These are phyloP conservation scores for Brassica incana DNA, from an alignment of 345 rosid genomes.

Conservation along the genomic window DNA sequence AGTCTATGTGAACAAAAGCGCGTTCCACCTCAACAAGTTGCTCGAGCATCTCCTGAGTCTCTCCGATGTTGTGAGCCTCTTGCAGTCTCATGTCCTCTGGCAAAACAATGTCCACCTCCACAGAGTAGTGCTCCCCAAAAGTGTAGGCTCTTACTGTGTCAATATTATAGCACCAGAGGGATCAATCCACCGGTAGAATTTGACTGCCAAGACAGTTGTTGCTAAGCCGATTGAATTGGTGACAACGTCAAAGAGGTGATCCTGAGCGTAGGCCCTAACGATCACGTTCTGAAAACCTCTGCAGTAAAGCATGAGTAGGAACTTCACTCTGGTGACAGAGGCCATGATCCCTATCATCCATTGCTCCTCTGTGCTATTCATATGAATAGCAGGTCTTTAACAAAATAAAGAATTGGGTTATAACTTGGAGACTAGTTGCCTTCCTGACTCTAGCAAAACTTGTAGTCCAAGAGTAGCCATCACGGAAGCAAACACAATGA, in stretches of 20 bases:
- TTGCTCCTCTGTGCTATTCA: slow-evolving; percentile 44
- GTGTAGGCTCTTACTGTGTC: slow-evolving; percentile 87
- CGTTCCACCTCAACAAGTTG: slow-evolving; percentile 74
- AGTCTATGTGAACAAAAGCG: slow-evolving; percentile 88
- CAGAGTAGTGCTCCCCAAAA: slow-evolving; percentile 76
- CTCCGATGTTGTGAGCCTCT: slow-evolving; percentile 80
- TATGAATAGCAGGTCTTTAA: slow-evolving; percentile 43
- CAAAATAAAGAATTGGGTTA: not conserved
- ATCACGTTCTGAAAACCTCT: slow-evolving; percentile 56
- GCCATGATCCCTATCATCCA: slow-evolving; percentile 66
- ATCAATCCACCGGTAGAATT: slow-evolving; percentile 60
- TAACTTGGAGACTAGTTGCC: slow-evolving; percentile 51
- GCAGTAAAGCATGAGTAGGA: slow-evolving; percentile 56
- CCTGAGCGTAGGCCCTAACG: slow-evolving; percentile 55
- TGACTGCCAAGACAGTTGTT: slow-evolving; percentile 52
- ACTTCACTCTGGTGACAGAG: slow-evolving; percentile 49
- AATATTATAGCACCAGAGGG: slow-evolving; percentile 63
- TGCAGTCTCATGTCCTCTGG: slow-evolving; percentile 68
- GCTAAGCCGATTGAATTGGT: slow-evolving; percentile 58
- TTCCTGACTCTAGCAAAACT: slow-evolving; percentile 52
- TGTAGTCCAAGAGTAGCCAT: slow-evolving; percentile 71
- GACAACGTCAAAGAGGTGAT: slow-evolving; percentile 58
- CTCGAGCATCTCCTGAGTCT: slow-evolving; percentile 82
- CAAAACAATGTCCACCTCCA: slow-evolving; percentile 80
- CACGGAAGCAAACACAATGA: slow-evolving; percentile 64